phyloP scores from a whole-genome alignment of 73 alveolate species.

The Tetrahymena malaccensis region DNA sequence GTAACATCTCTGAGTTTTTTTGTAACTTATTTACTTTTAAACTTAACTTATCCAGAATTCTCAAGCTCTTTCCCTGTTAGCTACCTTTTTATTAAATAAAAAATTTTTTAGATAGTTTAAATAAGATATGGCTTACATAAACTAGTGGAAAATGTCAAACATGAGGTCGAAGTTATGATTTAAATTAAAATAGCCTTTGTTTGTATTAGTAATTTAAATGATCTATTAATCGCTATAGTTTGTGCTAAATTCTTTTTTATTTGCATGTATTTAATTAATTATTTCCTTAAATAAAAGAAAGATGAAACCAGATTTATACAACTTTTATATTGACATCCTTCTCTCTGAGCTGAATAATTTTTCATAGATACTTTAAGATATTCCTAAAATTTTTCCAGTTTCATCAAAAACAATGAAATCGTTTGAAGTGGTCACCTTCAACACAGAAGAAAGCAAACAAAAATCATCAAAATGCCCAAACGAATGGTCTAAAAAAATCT shows the following conservation, averaged over 20 bases:
- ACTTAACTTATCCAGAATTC: background rate
- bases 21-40: background rate
- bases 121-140: background rate
- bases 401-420: background rate
- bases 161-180: background rate
- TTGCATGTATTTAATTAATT: background rate
- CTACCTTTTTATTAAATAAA: background rate
- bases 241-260: background rate
- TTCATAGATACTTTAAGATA: background rate
- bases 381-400: background rate
- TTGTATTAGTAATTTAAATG: background rate
- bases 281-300: background rate
- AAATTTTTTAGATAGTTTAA: background rate
- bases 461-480: background rate
- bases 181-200: background rate
- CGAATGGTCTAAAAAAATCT: background rate
- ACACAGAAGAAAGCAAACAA: background rate
- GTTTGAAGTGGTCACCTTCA: background rate
- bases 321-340: background rate
- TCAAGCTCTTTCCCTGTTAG: background rate
- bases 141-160: background rate
- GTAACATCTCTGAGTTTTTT: background rate
- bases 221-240: background rate
- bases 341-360: background rate
- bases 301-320: background rate